Evolutionary conservation across 2,329 filamentous ascomycete genomes (phyloP), one percentile per base, ranked within the genome.

Genomic region (Berkeleyomyces rouxiae): DNA sequence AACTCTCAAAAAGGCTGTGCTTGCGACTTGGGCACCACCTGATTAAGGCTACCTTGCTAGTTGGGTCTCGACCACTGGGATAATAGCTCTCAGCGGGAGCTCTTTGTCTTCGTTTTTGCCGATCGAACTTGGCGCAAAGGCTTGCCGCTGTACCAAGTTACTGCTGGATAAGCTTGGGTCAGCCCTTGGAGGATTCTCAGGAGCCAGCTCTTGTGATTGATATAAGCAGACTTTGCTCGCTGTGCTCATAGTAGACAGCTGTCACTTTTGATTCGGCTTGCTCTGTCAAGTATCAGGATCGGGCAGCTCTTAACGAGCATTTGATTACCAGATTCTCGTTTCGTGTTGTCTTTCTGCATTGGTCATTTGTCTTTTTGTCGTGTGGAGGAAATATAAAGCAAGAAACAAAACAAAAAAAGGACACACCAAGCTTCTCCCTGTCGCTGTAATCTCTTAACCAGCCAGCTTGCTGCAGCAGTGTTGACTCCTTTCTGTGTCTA

Each of bases 311-410:
- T 55, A 23, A 49, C 46, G 31, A 55, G 51, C 51, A 55, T 39
- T 55, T 55, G 51, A 55, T 36, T 55, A 36, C 51, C 51, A 16
- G 51, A 55, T 36, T n/a, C 51, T 37, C 51, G 23, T 55, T n/a
- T 55, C 36, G 59, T 58, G 53, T 44, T 63, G 49, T 43, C 40
- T 62, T 62, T 58, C 23, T 51, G 44, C 13, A 59, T 59, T 57
- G 23, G 33, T 33, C 23, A 36, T 60, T 53, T 53, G 13, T 42
- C 39, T 31, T 51, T 39, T 46, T 51, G 58, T 46, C 42, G 40
- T 55, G 51, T 44, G 58, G 58, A 59, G 58, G 58, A 47, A 46
- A 44, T 59, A 46, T 46, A 46, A 59, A 59, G 40, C 55, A 47
- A 46, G 39, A 59, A 44, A 59, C 58, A 33, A 59, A 59, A 46